Evolutionary conservation across 345 rosid species (phyloP), one percentile per base, ranked within the genome.

Genomic region (Pelargonium nanum): DNA sequence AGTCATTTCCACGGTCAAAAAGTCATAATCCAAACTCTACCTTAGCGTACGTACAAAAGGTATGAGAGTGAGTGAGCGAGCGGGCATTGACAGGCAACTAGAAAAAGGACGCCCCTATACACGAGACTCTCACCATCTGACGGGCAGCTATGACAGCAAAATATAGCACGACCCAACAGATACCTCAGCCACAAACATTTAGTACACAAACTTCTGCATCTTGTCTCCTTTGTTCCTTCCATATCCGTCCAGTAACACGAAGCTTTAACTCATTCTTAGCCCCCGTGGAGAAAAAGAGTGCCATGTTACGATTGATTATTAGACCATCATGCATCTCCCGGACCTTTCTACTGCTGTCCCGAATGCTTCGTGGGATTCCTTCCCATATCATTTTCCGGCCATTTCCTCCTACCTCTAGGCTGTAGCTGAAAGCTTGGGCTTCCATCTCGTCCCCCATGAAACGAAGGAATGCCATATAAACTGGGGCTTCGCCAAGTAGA

Each of bases 371-470:
- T 0, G 96, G 97, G 28, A 83, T 80, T 65, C 96, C 98, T 72
- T 86, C 88, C 96, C 96, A 91, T 15, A 72, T 76, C 28, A 88
- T 74, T 68, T 83, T 87, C 17, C 92, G 77, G 61, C 95, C 85
- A 50, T 79, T 79, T 21, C 78, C 94, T 5, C 96, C 96, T 8
- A 88, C 95, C 74, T 91, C 96, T 52, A 86, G 77, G 54, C 89
- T 84, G 74, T 91, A 88, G 77, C 88, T 79, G 61, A 84, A 91
- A 55, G 81, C 80, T 81, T 78, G 83, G 15, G 94, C 96, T 72
- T 88, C 96, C 4, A 80, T 77, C 53, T 91, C 98, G 28, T 88
- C 96, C 13, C 98, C 96, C 98, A 91, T 91, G 58, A 91, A 91
- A 30, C 95, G 77, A 58, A 91, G 58, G 69, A 91, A 91, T 34